Conservation (phyloP, 805 yeast genomes). For the Teunomyces funiuensis region DNA sequence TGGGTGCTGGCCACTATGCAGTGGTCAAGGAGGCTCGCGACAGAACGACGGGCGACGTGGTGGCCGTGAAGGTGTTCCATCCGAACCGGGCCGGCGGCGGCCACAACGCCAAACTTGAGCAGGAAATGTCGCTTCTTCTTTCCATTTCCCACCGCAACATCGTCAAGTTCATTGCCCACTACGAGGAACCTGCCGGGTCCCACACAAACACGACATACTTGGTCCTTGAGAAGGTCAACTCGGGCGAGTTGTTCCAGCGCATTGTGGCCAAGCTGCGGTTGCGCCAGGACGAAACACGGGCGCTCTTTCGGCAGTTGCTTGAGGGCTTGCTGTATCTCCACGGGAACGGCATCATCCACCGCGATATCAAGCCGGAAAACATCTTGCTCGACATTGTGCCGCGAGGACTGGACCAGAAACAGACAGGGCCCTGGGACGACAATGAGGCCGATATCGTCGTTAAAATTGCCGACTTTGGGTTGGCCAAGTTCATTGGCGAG, state of each 20-base stretch:
- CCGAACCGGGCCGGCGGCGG: slow-evolving; percentile 40
- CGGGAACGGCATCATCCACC: slow-evolving; percentile 40
- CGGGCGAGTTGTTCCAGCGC: slow-evolving; percentile 75
- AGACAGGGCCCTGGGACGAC: slow-evolving; percentile 57
- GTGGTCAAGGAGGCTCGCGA: slow-evolving; percentile 70
- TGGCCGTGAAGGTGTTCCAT: slow-evolving; percentile 75
- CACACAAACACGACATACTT: slow-evolving; percentile 55
- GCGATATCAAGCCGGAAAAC: slow-evolving; percentile 48
- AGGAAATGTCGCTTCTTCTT: slow-evolving; percentile 66
- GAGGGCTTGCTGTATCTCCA: slow-evolving; percentile 41
- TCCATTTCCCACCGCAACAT: slow-evolving; percentile 69
- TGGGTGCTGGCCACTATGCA: slow-evolving; percentile 81
- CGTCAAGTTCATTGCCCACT: slow-evolving; percentile 61
- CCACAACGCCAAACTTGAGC: slow-evolving; percentile 44
- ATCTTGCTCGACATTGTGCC: slow-evolving; percentile 51
- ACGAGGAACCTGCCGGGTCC: slow-evolving; percentile 53
- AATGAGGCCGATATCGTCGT: slow-evolving; percentile 63
- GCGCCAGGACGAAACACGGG: slow-evolving; percentile 60
- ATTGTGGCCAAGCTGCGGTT: slow-evolving; percentile 64
- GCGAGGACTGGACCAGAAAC: slow-evolving; percentile 26
- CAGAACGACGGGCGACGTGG: slow-evolving; percentile 55
- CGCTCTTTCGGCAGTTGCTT: slow-evolving; percentile 51
- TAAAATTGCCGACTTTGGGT: slow-evolving; percentile 83
- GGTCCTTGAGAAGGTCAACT: slow-evolving; percentile 70
- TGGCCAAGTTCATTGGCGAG: slow-evolving; percentile 69